These are phyloP conservation scores for Hyaloscypha variabilis DNA, from an alignment of 495 filamentous ascomycete genomes.

Conservation along the genomic window DNA sequence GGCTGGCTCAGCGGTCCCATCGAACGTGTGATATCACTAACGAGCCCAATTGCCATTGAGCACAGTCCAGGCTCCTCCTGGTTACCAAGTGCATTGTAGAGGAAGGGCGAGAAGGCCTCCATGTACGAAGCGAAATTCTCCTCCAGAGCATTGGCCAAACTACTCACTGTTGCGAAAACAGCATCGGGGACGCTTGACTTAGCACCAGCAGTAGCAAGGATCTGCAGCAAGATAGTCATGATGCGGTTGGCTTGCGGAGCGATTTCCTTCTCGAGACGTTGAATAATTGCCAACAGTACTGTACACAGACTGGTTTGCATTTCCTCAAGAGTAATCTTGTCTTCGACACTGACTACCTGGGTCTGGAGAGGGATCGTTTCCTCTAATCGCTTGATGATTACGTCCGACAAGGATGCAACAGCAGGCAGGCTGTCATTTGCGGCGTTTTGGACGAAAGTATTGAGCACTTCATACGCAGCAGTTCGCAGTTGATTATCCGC, in stretches of 20 bases:
- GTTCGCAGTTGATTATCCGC: conserved; percentile 94
- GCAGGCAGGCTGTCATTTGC: conserved; percentile 82
- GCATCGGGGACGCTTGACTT: conserved; percentile 96
- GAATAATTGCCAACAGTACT: conserved; percentile 87
- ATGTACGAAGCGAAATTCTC: conserved; percentile 95
- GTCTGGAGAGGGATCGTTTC: conserved; percentile 88
- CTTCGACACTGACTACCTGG: conserved; percentile 95
- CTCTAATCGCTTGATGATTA: conserved; percentile 86
- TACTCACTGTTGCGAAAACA: conserved; percentile 86
- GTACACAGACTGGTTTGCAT: conserved; percentile 95
- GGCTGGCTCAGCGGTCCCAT: conserved; percentile 88
- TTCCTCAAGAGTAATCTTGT: conserved; percentile 90
- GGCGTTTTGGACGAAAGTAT: conserved; percentile 86
- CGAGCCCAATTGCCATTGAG: conserved; percentile 95
- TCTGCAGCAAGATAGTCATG: conserved; percentile 83
- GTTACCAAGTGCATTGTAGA: conserved; percentile 91
- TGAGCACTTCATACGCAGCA: conserved; percentile 97
- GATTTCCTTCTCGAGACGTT: conserved; percentile 90
- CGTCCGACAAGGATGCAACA: conserved; percentile 78
- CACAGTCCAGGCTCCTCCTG: conserved; percentile 93
- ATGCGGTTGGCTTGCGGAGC: conserved; percentile 89
- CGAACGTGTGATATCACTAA: conserved; percentile 92
- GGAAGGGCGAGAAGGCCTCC: conserved; percentile 87
- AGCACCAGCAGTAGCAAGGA: conserved; percentile 72
- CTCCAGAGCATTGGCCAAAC: conserved; percentile 83